phyloP scores from a whole-genome alignment of 345 rosid species.

The Anacardium occidentale region DNA sequence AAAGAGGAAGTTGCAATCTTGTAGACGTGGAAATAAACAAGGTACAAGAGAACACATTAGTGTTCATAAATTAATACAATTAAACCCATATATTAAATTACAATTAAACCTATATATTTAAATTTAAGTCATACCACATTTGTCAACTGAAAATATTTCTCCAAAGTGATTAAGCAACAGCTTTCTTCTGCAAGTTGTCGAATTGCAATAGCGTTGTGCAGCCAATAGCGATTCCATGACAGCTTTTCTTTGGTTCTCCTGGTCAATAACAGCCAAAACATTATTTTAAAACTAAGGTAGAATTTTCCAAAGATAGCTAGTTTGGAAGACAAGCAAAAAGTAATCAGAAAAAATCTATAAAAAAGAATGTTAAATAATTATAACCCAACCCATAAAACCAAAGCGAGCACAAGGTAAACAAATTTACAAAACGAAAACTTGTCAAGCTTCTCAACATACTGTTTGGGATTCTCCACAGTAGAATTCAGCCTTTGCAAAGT shows the following conservation, averaged over 20 bases:
- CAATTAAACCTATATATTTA: not conserved
- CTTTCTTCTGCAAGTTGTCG: constrained; percentile 48
- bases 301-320: not conserved
- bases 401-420: not conserved
- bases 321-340: constrained; percentile 9
- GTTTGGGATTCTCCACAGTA: constrained; percentile 39
- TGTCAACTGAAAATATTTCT: constrained; percentile 32
- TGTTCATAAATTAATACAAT: not conserved
- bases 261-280: constrained; percentile 14
- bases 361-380: not conserved
- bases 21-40: not conserved
- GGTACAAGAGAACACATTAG: not conserved
- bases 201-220: constrained; percentile 39
- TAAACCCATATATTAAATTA: not conserved
- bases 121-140: constrained; percentile 36
- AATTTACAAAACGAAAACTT: not conserved
- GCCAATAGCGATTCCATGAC: constrained; percentile 38
- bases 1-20: not conserved
- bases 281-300: not conserved
- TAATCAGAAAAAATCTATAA: constrained; percentile 1
- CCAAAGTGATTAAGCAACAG: constrained; percentile 49
- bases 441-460: constrained; percentile 18
- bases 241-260: constrained; percentile 44
- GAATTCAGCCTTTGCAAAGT: constrained; percentile 47
- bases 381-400: not conserved